A percentile compares a stretch with the other conserved stretches of the same genome.
Conservation (phyloP, 2,329 filamentous ascomycete genomes). For the Leptographium flavum region DNA sequence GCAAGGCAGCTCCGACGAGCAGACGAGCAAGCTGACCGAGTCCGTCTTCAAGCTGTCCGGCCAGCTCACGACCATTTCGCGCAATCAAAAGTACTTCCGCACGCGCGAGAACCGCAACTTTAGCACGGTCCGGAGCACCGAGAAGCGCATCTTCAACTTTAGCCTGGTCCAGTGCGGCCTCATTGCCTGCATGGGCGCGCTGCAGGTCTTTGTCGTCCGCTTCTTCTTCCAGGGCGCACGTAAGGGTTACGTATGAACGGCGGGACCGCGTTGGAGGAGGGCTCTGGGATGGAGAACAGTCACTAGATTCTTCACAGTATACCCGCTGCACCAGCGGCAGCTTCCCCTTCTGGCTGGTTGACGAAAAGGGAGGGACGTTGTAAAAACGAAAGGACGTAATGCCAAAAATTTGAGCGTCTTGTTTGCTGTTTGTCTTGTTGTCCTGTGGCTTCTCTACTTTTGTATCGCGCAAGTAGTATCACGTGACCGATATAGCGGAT, state of each 20-base stretch:
- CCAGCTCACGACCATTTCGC: conserved; percentile 82
- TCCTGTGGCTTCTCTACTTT: not conserved
- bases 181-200: conserved; percentile 85
- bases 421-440: not conserved
- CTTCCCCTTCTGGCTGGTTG: too few relatives aligned
- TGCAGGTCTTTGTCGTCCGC: conserved; percentile 93
- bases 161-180: conserved; percentile 83
- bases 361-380: not conserved
- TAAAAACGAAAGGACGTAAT: not conserved
- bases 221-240: conserved; percentile 92
- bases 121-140: conserved; percentile 91
- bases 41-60: conserved; percentile 89
- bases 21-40: conserved; percentile 80
- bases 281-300: not conserved
- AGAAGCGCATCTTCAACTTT: conserved; percentile 93
- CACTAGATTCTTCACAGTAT: not conserved
- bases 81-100: conserved; percentile 99
- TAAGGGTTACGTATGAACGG: conserved; percentile 51
- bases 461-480: not conserved
- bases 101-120: conserved; percentile 98
- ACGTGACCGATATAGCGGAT: not conserved
- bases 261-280: too few relatives aligned
- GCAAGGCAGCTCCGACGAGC: conserved; percentile 76
- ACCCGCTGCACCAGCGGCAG: too few relatives aligned
- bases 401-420: not conserved